A percentile compares a stretch with the other conserved stretches of the same genome.
These are phyloP conservation scores for Metschnikowia shivogae DNA, from an alignment of 805 yeast species.

Conservation along the genomic window DNA sequence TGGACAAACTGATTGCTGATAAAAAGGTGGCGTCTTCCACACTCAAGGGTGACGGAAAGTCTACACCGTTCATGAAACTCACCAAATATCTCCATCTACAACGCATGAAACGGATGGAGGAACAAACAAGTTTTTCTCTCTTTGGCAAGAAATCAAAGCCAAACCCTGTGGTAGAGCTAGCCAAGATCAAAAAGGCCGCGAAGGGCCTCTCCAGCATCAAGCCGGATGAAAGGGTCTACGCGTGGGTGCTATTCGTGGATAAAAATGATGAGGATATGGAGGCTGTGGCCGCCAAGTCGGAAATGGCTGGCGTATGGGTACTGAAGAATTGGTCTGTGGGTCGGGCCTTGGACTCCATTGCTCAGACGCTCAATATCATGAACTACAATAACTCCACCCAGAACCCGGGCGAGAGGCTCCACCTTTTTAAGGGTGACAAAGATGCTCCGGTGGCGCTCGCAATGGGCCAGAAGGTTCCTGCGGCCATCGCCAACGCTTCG, in stretches of 20 bases:
- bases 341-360: constrained; percentile 49
- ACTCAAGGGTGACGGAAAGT: constrained; percentile 16
- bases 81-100: constrained; percentile 16
- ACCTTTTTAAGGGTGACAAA: constrained; percentile 39
- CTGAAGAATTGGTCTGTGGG: constrained; percentile 60
- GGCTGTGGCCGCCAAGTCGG: constrained; percentile 24
- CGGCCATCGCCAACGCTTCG: constrained; percentile 47
- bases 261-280: constrained; percentile 25
- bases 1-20: constrained; percentile 24
- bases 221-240: constrained; percentile 43
- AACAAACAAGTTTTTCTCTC: constrained; percentile 4
- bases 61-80: constrained; percentile 16
- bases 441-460: constrained; percentile 29
- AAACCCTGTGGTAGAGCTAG: constrained; percentile 27
- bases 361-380: constrained; percentile 43
- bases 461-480: constrained; percentile 35
- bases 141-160: constrained; percentile 7
- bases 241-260: constrained; percentile 44
- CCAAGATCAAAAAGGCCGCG: constrained; percentile 43
- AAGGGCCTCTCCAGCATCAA: constrained; percentile 49
- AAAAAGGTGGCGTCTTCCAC: constrained; percentile 16
- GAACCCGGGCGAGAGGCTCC: constrained; percentile 39
- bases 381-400: constrained; percentile 48
- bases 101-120: constrained; percentile 20
- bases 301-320: constrained; percentile 39